Percentiles rank a stretch among this genome's conserved stretches.
Conservation (phyloP, 257 asterid genomes). For the Paulownia fortunei region DNA sequence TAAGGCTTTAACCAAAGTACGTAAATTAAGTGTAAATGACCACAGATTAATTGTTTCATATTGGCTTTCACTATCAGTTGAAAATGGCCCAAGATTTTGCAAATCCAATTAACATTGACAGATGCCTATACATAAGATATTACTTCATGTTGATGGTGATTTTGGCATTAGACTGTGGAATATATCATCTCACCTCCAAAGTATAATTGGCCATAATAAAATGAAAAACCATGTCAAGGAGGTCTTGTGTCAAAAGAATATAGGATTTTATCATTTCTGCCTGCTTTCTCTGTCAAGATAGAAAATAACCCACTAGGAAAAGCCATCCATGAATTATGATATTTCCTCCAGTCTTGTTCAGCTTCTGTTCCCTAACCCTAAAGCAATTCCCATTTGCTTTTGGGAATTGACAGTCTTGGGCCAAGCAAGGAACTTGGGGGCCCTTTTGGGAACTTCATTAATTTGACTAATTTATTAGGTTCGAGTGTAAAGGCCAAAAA, state of each 20-base stretch:
- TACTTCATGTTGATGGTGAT: background rate
- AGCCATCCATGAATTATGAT: conserved; percentile 18
- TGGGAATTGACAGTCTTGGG: background rate
- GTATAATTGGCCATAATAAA: background rate
- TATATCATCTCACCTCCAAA: background rate
- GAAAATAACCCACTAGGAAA: conserved; percentile 19
- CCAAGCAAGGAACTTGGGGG: background rate
- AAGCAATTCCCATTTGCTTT: background rate
- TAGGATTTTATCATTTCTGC: background rate
- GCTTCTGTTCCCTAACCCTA: conserved; percentile 4
- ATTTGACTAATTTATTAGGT: background rate
- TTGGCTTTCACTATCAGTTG: conserved; percentile 37
- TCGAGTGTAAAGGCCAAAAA: background rate
- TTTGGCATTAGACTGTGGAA: background rate
- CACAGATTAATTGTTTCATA: background rate
- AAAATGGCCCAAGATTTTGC: conserved; percentile 37
- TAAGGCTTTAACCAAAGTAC: background rate
- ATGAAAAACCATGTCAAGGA: background rate
- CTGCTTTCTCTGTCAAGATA: conserved; percentile 35
- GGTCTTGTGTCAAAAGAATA: too few relatives aligned
- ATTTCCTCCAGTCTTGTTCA: background rate
- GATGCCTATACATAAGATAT: conserved; percentile 2
- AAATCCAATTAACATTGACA: conserved; percentile 36
- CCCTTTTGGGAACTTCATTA: background rate
- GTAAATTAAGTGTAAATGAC: conserved; percentile 36